Evolutionary conservation across 169 alveolate genomes (phyloP).

Genomic region (Ichthyophthirius multifiliis): DNA sequence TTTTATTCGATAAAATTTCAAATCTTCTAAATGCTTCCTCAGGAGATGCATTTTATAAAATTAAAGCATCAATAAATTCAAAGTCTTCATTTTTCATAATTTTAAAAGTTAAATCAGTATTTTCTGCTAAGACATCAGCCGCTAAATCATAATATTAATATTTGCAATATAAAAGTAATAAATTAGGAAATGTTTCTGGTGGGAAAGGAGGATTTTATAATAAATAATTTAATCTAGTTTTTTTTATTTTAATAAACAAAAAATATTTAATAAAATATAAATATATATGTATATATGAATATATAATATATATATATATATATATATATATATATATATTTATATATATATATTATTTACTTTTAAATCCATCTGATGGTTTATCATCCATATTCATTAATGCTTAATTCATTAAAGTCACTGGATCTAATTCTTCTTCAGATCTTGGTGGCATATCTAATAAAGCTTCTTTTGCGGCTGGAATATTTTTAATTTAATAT

Average conservation of each 20-base stretch:
- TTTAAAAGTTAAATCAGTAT: constrained; percentile 84
- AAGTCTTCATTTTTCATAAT: constrained; percentile 79
- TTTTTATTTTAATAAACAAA: neutral
- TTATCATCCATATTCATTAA: constrained; percentile 86
- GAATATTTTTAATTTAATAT: constrained; percentile 71
- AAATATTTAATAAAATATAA: neutral
- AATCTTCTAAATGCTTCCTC: constrained; percentile 87
- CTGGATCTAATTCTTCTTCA: constrained; percentile 91
- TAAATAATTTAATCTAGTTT: constrained; percentile 64
- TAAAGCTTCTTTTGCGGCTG: constrained; percentile 87
- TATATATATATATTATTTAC: neutral
- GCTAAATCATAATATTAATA: constrained; percentile 89
- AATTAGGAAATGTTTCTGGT: constrained; percentile 88
- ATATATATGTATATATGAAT: neutral
- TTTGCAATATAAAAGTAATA: constrained; percentile 86
- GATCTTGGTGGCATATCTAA: constrained; percentile 93
- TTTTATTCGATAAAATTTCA: constrained; percentile 83
- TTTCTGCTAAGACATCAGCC: constrained; percentile 90
- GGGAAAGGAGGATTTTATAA: constrained; percentile 87
- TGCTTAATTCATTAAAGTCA: constrained; percentile 88
- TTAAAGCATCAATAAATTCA: constrained; percentile 86
- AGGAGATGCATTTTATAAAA: constrained; percentile 74
- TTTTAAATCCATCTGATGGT: constrained; percentile 85
- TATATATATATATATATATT: neutral
- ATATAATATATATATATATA: neutral